Evolutionary conservation across 1,139 yeast species (phyloP).

Genomic region (Suhomyces taliae): DNA sequence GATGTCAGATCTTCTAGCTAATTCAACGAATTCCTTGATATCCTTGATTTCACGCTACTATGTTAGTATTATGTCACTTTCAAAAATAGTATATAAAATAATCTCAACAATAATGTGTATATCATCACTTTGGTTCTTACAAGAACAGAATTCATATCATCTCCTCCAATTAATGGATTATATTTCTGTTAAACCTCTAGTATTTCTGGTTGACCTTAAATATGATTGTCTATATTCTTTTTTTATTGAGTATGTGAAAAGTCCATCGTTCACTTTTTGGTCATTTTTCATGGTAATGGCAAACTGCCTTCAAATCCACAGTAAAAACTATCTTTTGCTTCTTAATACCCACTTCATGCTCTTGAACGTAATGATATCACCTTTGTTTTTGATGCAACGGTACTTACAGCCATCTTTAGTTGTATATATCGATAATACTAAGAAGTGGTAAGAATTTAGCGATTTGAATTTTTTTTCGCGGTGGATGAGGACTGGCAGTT

Average conservation of each 20-base stretch:
- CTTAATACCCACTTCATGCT: background rate
- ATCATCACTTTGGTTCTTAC: too few species aligned
- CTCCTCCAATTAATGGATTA: too few species aligned
- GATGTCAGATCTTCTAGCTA: constrained; percentile 97
- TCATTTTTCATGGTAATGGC: too few species aligned
- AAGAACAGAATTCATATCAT: too few species aligned
- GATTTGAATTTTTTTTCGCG: constrained; percentile 10
- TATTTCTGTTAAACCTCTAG: too few species aligned
- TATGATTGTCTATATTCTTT: too few species aligned
- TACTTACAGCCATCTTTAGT: constrained; percentile 37
- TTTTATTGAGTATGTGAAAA: too few species aligned
- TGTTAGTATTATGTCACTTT: constrained; percentile 21
- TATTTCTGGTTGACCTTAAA: too few species aligned
- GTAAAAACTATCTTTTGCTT: too few species aligned
- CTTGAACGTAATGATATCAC: background rate
- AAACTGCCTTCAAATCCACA: too few species aligned
- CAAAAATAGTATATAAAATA: background rate
- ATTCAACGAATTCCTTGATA: constrained; percentile 96
- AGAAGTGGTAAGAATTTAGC: constrained; percentile 4
- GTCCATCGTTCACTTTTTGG: too few species aligned
- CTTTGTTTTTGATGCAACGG: background rate
- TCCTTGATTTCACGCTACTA: constrained; percentile 76
- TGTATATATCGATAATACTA: constrained; percentile 11
- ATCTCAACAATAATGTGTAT: too few species aligned
- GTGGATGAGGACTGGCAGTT: constrained; percentile 5